A percentile compares a stretch with the other conserved stretches of the same genome.
Evolutionary conservation across 2,329 filamentous ascomycete genomes (phyloP).

Genomic region (Cercospora brassicicola): DNA sequence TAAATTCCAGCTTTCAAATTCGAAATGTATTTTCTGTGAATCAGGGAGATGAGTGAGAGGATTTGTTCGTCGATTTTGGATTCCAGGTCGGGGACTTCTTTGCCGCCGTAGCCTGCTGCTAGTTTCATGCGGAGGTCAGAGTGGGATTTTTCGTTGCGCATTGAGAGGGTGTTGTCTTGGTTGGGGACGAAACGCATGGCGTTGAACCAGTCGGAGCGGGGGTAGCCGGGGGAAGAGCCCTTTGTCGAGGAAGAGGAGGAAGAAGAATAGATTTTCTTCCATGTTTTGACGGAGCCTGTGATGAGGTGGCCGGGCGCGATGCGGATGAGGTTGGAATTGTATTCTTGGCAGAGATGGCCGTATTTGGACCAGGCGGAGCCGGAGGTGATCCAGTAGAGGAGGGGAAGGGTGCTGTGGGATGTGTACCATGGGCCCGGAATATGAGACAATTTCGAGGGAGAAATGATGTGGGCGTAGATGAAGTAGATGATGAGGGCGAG

Average conservation of each 20-base stretch:
- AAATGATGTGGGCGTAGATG: background rate
- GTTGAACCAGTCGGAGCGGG: constrained; percentile 17
- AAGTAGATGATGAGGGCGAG: background rate
- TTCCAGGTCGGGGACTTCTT: constrained; percentile 16
- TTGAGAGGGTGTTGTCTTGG: constrained; percentile 14
- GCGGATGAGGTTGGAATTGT: constrained; percentile 9
- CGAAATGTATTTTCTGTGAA: constrained; percentile 13
- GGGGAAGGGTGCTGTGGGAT: constrained; percentile 5
- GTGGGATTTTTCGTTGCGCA: constrained; percentile 12
- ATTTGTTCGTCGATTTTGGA: constrained; percentile 14
- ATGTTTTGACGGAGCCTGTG: constrained; percentile 13
- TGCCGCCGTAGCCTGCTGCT: constrained; percentile 15
- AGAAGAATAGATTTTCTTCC: constrained; percentile 16
- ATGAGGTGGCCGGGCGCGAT: constrained; percentile 14
- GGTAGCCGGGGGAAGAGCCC: background rate
- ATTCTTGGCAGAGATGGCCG: constrained; percentile 1
- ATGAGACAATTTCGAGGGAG: constrained; percentile 1
- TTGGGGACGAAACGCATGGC: constrained; percentile 16
- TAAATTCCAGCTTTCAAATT: background rate
- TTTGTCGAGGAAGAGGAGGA: background rate
- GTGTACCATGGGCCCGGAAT: constrained; percentile 15
- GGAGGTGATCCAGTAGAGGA: constrained; percentile 10
- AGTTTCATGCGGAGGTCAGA: constrained; percentile 9
- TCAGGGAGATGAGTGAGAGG: constrained; percentile 5
- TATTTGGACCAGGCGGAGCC: constrained; percentile 12